Evolutionary conservation across 75 land plant genomes (phyloP).

Genomic region (Picea sitchensis): DNA sequence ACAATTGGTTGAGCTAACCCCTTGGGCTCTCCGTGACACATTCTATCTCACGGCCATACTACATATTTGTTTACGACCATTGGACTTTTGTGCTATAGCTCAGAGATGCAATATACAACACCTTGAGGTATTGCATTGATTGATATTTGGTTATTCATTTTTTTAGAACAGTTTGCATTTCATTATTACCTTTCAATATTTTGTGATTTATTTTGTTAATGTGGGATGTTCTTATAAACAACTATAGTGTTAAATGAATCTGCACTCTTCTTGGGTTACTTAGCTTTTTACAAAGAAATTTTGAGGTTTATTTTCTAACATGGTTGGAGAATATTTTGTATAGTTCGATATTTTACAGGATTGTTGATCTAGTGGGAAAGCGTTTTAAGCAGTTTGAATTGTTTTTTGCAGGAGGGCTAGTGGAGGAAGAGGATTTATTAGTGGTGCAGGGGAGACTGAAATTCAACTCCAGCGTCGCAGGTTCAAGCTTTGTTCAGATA

Average conservation of each 20-base stretch:
- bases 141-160: neutral
- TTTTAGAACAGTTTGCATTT: neutral
- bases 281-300: neutral
- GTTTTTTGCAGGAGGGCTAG: constrained; percentile 67
- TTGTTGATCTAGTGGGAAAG: neutral
- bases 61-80: neutral
- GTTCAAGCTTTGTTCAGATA: constrained; percentile 20
- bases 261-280: neutral
- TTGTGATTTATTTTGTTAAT: neutral
- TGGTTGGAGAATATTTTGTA: neutral
- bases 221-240: neutral
- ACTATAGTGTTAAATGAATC: neutral
- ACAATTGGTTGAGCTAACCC: too few species aligned
- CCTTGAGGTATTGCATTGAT: neutral
- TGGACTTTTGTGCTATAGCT: neutral
- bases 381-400: neutral
- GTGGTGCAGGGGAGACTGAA: constrained; percentile 99
- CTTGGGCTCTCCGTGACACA: neutral
- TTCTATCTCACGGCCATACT: neutral
- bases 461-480: constrained; percentile 92
- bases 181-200: neutral
- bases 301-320: neutral
- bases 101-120: neutral
- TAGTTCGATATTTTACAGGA: neutral
- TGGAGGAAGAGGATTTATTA: constrained; percentile 83